Evolutionary conservation across 495 filamentous ascomycete genomes (phyloP), one percentile per base, ranked within the genome.

Genomic region (Lasiosphaeris hirsuta): DNA sequence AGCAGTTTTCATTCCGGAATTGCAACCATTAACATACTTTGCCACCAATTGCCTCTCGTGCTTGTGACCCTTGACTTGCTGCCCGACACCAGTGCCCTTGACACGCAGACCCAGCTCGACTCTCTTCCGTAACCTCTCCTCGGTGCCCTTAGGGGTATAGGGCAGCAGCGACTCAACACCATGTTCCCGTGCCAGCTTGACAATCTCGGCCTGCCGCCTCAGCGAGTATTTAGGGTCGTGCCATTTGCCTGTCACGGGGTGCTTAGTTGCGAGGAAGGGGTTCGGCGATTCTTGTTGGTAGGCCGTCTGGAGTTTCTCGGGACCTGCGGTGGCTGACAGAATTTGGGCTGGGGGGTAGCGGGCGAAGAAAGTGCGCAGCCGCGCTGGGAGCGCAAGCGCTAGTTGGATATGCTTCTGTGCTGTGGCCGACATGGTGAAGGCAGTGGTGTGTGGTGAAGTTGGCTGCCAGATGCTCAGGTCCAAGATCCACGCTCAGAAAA

Each of bases 11-110:
- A 2, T 5, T 30, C 23, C 23, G 23, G 5, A 37, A 55, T 15
- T 23, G 13, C 37, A 37, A 48, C 15, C 7, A 39, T 42, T 30
- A 48, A 82, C 84, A 53, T 82, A 84, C 81, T 84, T 84, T 46
- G 80, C 76, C 75, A 88, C 86, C 79, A 96, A 75, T 60, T 86
- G 89, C 72, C 94, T 84, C 81, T 98, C 94, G 84, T 90, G 90
- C 69, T 82, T 80, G 74, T 97, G 90, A 66, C 94, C 94, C 85
- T 96, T 97, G 62, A 96, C 92, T 70, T 82, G 84, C 78, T 95
- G 83, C n/a, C 91, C 92, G 58, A 90, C 82, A 78, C 93, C 90
- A 14, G 94, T 96, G 62, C 92, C 90, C 81, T 89, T 94, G 60
- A 96, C 85, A 43, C 84, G 76, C 63, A 95, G 68, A 34, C 90